Conservation (phyloP, 805 yeast genomes). For the Candida ascalaphidarum region DNA sequence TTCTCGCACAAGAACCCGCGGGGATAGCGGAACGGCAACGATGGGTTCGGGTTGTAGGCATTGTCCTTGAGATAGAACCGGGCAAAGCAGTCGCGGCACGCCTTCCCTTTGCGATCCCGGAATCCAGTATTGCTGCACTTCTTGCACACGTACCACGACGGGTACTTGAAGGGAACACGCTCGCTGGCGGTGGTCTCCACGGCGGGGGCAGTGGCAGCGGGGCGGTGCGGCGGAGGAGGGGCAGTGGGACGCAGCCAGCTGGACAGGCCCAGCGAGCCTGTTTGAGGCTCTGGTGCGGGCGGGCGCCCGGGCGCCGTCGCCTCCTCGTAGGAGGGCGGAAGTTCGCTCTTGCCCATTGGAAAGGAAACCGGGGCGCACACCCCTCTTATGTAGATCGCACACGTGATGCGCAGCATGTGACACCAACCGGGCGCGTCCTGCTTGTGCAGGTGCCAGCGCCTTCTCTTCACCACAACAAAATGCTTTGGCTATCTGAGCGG, state of each 20-base stretch:
- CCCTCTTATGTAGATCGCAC: no score
- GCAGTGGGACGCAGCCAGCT: constrained; percentile 2
- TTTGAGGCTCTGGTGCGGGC: constrained; percentile 4
- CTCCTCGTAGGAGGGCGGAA: constrained; percentile 39
- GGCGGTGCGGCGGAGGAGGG: constrained; percentile 3
- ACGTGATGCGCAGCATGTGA: no score
- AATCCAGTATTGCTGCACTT: constrained; percentile 29
- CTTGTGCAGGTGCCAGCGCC: no score
- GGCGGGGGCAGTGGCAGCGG: constrained; percentile 4
- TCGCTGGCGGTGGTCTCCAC: constrained; percentile 6
- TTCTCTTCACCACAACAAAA: no score
- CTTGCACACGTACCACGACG: constrained; percentile 20
- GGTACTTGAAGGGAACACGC: constrained; percentile 19
- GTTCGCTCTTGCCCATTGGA: constrained; percentile 1
- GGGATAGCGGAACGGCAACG: constrained; percentile 64
- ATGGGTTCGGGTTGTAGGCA: constrained; percentile 36
- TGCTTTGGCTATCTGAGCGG: constrained; percentile 70
- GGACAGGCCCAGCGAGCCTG: constrained; percentile 4
- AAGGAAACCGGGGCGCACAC: not conserved
- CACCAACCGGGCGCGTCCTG: no score
- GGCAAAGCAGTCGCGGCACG: constrained; percentile 24
- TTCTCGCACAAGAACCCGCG: constrained; percentile 50
- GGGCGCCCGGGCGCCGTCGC: no score
- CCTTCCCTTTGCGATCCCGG: constrained; percentile 14
- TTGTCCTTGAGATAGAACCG: constrained; percentile 13